Evolutionary conservation across 306 rosid genomes (phyloP).

Genomic region (Pachyrhizus erosus): DNA sequence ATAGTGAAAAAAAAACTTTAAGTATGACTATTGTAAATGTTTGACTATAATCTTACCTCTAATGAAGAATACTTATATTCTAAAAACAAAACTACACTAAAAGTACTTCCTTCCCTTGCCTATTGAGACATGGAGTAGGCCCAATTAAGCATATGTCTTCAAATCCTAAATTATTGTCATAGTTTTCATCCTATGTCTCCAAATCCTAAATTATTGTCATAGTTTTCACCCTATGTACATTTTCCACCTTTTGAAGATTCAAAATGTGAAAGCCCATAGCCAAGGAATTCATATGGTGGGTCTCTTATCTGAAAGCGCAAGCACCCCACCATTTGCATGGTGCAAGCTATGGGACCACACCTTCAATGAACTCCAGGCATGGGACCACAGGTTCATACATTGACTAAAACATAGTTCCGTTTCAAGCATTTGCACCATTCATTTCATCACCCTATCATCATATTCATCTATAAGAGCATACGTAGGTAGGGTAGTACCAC

Average conservation of each 20-base stretch:
- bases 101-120: too few relatives aligned
- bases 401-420: not conserved
- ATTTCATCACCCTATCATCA: constrained; percentile 28
- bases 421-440: constrained; percentile 23
- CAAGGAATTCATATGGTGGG: not conserved
- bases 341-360: not conserved
- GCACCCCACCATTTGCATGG: not conserved
- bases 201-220: not conserved
- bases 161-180: not conserved
- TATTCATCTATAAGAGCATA: not conserved
- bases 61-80: too few relatives aligned
- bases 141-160: too few relatives aligned
- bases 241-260: not conserved
- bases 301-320: not conserved
- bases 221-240: not conserved
- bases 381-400: not conserved
- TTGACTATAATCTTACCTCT: too few relatives aligned
- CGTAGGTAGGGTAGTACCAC: too few relatives aligned
- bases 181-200: not conserved
- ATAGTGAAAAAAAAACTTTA: too few relatives aligned
- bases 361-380: not conserved
- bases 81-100: too few relatives aligned
- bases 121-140: too few relatives aligned
- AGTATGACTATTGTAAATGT: too few relatives aligned
- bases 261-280: not conserved